These are phyloP conservation scores for Hygrophila difformis DNA, from an alignment of 257 asterid genomes.

Conservation along the genomic window DNA sequence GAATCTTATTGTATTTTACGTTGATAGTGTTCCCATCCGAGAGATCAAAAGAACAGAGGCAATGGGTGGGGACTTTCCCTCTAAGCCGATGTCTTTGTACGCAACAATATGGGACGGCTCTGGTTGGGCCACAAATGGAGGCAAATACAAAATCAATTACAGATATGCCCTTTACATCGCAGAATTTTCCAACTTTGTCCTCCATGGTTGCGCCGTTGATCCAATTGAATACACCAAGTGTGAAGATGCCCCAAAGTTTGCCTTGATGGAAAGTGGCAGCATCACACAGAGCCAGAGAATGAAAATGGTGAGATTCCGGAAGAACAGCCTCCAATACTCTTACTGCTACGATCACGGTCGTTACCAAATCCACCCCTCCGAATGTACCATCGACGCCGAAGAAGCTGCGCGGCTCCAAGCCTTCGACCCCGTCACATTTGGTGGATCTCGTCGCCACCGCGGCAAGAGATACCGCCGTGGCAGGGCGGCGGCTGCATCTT, in stretches of 20 bases:
- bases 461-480: no score
- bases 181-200: conserved; percentile 53
- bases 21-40: conserved; percentile 71
- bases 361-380: conserved; percentile 40
- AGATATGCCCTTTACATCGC: conserved; percentile 69
- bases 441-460: no score
- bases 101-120: conserved; percentile 93
- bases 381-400: conserved; percentile 51
- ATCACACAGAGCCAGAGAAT: conserved; percentile 31
- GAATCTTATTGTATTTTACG: no score
- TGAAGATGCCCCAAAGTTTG: conserved; percentile 3
- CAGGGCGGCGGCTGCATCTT: no score
- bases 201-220: conserved; percentile 69
- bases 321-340: conserved; percentile 60
- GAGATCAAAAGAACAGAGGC: conserved; percentile 54
- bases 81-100: conserved; percentile 74
- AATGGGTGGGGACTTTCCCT: conserved; percentile 85
- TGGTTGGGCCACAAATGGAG: conserved; percentile 90
- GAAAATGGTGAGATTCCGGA: conserved; percentile 49
- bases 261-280: conserved; percentile 15
- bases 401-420: no score
- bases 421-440: no score
- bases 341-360: conserved; percentile 66
- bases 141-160: conserved; percentile 58
- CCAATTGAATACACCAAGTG: conserved; percentile 47